Percentiles rank a stretch among this genome's conserved stretches.
Conservation (phyloP, 148 eudicot genomes). For the Rhododendron ferrugineum region DNA sequence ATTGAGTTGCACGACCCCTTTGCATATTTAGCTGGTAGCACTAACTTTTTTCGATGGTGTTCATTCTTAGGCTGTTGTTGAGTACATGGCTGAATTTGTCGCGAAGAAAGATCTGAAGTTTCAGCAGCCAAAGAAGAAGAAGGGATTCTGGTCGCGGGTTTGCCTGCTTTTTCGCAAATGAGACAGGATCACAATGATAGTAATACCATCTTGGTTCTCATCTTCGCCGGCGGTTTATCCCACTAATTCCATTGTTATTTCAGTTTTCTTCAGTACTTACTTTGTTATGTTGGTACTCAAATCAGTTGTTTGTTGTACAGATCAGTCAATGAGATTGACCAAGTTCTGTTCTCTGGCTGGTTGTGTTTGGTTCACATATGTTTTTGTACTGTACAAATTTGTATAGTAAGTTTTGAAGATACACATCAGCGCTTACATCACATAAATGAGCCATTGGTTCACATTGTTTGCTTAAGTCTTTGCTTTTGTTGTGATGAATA, state of each 20-base stretch:
- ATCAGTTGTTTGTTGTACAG: neutral
- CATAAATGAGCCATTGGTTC: no score
- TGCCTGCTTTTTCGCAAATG: constrained; percentile 31
- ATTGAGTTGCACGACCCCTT: neutral
- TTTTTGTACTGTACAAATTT: neutral
- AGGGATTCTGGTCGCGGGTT: constrained; percentile 44
- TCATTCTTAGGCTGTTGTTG: constrained; percentile 52
- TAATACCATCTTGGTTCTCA: neutral
- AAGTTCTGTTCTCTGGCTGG: neutral
- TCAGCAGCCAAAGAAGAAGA: constrained; percentile 29
- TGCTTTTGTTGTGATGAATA: neutral
- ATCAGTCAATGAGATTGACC: neutral
- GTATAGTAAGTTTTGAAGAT: neutral
- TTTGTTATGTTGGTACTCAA: neutral
- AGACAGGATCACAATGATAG: neutral
- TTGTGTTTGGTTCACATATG: neutral
- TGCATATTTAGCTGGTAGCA: neutral
- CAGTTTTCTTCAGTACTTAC: neutral
- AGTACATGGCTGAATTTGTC: constrained; percentile 49
- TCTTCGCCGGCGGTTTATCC: neutral
- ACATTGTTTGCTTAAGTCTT: neutral
- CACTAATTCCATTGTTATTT: neutral
- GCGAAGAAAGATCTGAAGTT: constrained; percentile 25
- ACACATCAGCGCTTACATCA: neutral
- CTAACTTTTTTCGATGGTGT: neutral